Evolutionary conservation across 805 yeast species (phyloP).

Genomic region (Ogataea siamensis): DNA sequence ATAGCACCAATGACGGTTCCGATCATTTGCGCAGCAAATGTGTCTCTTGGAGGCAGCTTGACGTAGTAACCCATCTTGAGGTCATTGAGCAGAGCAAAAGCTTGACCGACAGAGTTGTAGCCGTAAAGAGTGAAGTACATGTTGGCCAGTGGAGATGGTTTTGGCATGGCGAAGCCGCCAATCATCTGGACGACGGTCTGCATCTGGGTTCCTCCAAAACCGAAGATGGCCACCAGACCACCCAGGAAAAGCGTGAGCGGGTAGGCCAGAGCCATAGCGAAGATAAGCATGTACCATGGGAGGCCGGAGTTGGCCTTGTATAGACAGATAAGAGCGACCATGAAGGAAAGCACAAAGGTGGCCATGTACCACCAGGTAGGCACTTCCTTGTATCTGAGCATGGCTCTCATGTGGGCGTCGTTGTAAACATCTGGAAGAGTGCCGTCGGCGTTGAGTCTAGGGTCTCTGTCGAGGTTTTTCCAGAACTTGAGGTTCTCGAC

Average conservation of each 20-base stretch:
- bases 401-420: constrained; percentile 38
- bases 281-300: constrained; percentile 30
- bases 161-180: constrained; percentile 38
- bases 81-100: constrained; percentile 40
- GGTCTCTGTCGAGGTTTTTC: constrained; percentile 32
- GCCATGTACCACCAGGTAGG: constrained; percentile 36
- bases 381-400: constrained; percentile 38
- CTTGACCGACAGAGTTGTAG: constrained; percentile 41
- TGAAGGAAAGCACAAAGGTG: constrained; percentile 31
- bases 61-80: constrained; percentile 43
- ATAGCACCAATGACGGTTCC: constrained; percentile 35
- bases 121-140: constrained; percentile 42
- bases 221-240: constrained; percentile 28
- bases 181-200: constrained; percentile 33
- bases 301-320: constrained; percentile 30
- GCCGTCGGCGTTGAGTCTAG: constrained; percentile 24
- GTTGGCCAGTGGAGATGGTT: constrained; percentile 38
- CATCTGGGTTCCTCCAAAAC: constrained; percentile 29
- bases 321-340: constrained; percentile 34
- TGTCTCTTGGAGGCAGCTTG: constrained; percentile 41
- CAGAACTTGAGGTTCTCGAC: constrained; percentile 44
- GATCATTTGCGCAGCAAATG: constrained; percentile 42
- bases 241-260: constrained; percentile 18
- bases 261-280: constrained; percentile 20
- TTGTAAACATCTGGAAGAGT: constrained; percentile 22